Conservation (phyloP, 768 basidiomycete genomes). For the Tulasnella sp. region DNA sequence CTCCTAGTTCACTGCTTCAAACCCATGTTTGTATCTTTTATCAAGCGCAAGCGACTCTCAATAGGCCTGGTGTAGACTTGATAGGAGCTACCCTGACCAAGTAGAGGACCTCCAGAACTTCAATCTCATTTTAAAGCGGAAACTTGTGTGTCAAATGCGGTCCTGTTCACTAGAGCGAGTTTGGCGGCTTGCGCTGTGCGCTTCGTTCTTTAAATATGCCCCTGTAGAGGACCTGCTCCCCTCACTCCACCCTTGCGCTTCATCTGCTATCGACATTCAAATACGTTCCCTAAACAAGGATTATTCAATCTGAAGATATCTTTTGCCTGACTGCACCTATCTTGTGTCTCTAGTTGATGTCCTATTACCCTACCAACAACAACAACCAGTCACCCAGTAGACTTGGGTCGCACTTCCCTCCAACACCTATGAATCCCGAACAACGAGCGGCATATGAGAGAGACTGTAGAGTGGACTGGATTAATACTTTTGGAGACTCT, state of each 20-base stretch:
- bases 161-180: background rate
- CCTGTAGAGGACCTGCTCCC: background rate
- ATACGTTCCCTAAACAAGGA: background rate
- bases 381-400: background rate
- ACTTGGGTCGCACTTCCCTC: too few species aligned
- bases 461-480: background rate
- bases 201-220: background rate
- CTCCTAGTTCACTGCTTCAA: background rate
- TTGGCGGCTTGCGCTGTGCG: background rate
- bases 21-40: background rate
- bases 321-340: too few species aligned
- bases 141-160: background rate
- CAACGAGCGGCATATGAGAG: background rate
- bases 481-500: background rate
- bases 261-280: background rate
- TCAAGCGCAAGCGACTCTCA: background rate
- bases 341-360: background rate
- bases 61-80: background rate
- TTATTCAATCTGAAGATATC: too few species aligned
- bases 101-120: background rate
- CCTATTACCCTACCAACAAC: background rate
- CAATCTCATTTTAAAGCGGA: background rate
- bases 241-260: background rate
- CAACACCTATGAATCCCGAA: background rate
- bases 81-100: background rate